Evolutionary conservation across 305 asterid genomes (phyloP), one percentile per base, ranked within the genome.

Genomic region (Rubia tinctorum): DNA sequence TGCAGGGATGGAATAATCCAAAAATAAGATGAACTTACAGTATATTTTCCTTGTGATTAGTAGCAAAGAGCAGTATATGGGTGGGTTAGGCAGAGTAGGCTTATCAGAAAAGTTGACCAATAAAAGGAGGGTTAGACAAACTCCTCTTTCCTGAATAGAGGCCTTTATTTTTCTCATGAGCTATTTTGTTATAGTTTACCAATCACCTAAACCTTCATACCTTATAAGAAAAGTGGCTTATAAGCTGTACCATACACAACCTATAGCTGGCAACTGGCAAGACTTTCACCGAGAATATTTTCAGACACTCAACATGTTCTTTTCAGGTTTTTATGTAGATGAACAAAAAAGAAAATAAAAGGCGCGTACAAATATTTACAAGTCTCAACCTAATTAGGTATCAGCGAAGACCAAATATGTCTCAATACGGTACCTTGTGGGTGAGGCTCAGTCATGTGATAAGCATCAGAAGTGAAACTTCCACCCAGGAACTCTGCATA

Each of bases 401-500:
- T 42, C 40, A 51, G 27, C 56, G 53, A 14, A 60, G 8, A 22
- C 27, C 25, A 43, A 14, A 34, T 23, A 40, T 6, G 22, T 6
- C 6, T 37, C 4, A 15, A 12, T 64, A 64, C 8, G 8, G 55
- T 87, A 91, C 97, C 98, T 83, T 88, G 80, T 61, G 97, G 98
- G 78, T 93, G 98, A 80, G 97, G 97, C 84, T 91, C 96, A 49
- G 96, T 90, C 96, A 91, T 87, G 86, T 91, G 97, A 85, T 93
- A 91, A 67, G 97, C 98, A 77, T 93, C 98, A 83, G 86, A 85
- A 58, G 95, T 88, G 84, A 91, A 93, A 88, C 98, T 93, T 83
- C 98, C 98, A 83, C 98, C 98, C 76, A 93, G 89, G 83, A 93
- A 89, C 83, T 93, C 98, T 43, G 98, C 97, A 77, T 90, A 87